Base-by-base conservation (phyloP, 169 alveolate genomes). In the Cryptosporidium bovis region DNA sequence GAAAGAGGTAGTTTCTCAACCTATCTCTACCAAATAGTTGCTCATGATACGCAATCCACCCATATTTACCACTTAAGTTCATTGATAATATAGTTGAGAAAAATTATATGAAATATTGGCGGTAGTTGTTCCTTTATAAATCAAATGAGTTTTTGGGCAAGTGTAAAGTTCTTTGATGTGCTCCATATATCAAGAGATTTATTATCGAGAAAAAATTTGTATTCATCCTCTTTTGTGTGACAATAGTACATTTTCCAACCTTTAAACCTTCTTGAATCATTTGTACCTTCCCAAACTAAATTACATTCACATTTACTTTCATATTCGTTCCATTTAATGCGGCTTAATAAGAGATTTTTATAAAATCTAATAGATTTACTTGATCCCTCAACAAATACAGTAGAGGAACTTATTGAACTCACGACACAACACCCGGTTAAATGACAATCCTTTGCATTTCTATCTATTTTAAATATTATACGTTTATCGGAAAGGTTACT, bases 391-490 rank as follows among this genome's bases (percentile, higher is more conserved):
- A 92, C 91, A 36, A 90, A 93, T 18, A 92, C 53, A 50, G 92
- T 29, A 29, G 92, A 66, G 4, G 92, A 93, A 13, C 68, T 91
- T 56, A 68, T 68, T 31, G 95, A 92, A 64, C 91, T 82, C 20
- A 95, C 84, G 69, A 95, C 90, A 66, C 97, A 95, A 16, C 93
- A 93, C 24, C 98, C 98, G 6, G 97, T 94, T 46, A 95, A 92
- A 90, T 95, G 98, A 46, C 93, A 91, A 83, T 95, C 97, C 68
- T 94, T 94, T 8, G 98, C 98, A 65, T 95, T 95, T 44, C 91
- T 93, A 67, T 95, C 97, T 51, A 95, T 89, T 46, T 90, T 90
- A 83, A 82, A 90, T 29, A 90, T 82, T 40, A 82, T 82, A 15
- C 92, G 56, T 36, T 82, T 90, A 84, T 90, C 68, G 7, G 65